Conservation (phyloP, 106 monocot genomes). For the Dendrobium catenatum region DNA sequence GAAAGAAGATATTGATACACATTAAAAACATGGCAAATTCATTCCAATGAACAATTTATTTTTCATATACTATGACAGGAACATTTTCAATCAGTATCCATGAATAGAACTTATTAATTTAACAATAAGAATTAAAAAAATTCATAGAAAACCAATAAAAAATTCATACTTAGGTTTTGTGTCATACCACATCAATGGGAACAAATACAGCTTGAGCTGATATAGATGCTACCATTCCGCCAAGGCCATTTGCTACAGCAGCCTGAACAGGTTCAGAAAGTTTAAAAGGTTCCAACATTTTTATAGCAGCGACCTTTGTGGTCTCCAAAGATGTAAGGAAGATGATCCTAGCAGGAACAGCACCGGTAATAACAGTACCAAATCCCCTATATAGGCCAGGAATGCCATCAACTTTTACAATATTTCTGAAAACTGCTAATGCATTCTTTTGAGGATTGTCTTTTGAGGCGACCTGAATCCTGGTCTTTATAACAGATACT, state of each 20-base stretch:
- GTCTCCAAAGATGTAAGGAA: constrained; percentile 90
- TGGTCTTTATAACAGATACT: constrained; percentile 88
- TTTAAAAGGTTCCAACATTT: constrained; percentile 65
- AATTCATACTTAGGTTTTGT: neutral
- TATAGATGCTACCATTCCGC: constrained; percentile 78
- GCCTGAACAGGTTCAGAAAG: constrained; percentile 81
- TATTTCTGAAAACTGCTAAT: constrained; percentile 59
- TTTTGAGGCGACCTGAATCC: constrained; percentile 92
- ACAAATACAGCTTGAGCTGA: constrained; percentile 86
- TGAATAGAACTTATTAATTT: too few species aligned
- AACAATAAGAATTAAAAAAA: too few species aligned
- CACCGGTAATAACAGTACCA: constrained; percentile 87
- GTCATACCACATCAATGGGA: constrained; percentile 94
- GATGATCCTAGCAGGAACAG: constrained; percentile 89
- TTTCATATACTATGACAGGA: too few species aligned
- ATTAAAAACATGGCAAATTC: neutral
- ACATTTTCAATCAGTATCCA: too few species aligned
- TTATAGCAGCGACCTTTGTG: constrained; percentile 61
- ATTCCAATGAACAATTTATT: neutral
- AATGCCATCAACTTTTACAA: constrained; percentile 78
- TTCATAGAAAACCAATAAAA: too few species aligned
- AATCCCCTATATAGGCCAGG: constrained; percentile 92
- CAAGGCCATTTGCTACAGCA: constrained; percentile 87
- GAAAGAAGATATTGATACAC: neutral
- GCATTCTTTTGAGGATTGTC: constrained; percentile 70